Evolutionary conservation across 805 yeast species (phyloP), one percentile per base, ranked within the genome.

Genomic region (Metschnikowia lochheadii): DNA sequence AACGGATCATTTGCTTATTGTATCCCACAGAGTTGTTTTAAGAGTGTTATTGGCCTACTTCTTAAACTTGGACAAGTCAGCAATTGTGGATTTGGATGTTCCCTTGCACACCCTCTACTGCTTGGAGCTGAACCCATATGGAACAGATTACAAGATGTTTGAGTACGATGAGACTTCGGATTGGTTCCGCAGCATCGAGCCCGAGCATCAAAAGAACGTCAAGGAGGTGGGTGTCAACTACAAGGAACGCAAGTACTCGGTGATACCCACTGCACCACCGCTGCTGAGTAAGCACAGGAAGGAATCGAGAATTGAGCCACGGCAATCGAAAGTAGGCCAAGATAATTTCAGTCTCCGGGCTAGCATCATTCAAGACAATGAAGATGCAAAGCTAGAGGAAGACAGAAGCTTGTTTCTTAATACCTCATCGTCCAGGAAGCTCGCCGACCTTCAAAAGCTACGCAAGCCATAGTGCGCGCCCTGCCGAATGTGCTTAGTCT

Each of bases 111-210:
- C 96, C 7, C 82, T 92, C 8, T 92, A 91, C 64, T 81, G 92
- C 51, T 77, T 92, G 53, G 97, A 92, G 63, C 90, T 92, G 45
- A 89, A 88, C 65, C 97, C 98, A 0, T 92, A 89, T 66, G 98
- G 98, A 2, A 96, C 95, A 2, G 95, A 89, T 53, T 92, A 96
- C 89, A 80, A 86, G 13, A 75, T 91, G 65, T 92, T 85, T 68
- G 96, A 90, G 65, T 92, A 85, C 69, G 86, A 88, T 60, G 97
- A 91, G 58, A 69, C 68, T 2, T 68, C 77, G 38, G 91, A 90
- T 64, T 82, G 89, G 85, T 92, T 92, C 69, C 78, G 72, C 49
- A 81, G 86, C 60, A 84, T 89, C 3, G 79, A 78, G 50, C 70
- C 63, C 13, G 81, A 77, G 39, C 82, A 79, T 56, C 72, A 72